These are phyloP conservation scores for Phellinidium pouzarii DNA, from an alignment of 1,284 basidiomycete species.

Conservation along the genomic window DNA sequence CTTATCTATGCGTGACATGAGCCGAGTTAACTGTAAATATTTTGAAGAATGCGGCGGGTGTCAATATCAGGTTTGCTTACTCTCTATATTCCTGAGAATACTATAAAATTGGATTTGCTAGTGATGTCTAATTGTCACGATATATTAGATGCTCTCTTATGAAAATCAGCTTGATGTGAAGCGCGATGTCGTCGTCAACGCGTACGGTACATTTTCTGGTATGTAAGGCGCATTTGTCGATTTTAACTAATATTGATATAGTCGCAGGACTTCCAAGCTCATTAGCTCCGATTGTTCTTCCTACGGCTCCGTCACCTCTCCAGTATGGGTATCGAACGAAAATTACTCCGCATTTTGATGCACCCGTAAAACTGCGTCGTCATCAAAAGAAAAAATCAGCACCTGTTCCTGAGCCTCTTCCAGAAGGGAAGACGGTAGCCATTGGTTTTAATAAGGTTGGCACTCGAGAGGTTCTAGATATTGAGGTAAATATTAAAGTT, in stretches of 20 bases:
- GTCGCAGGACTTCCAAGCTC: slow-evolving; percentile 46
- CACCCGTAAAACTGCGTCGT: slow-evolving; percentile 48
- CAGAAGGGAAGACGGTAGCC: slow-evolving; percentile 46
- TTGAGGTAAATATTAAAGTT: slow-evolving; percentile 53
- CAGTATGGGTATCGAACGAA: slow-evolving; percentile 95
- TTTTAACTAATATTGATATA: not conserved
- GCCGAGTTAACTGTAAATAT: slow-evolving; percentile 70
- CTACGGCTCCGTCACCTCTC: slow-evolving; percentile 81
- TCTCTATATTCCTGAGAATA: not conserved
- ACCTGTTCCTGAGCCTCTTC: slow-evolving; percentile 21
- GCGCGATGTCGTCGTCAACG: slow-evolving; percentile 79
- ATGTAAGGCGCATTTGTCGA: slow-evolving; percentile 20
- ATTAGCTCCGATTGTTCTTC: slow-evolving; percentile 59
- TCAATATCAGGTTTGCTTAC: slow-evolving; percentile 58
- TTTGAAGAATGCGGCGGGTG: slow-evolving; percentile 80
- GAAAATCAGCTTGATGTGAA: slow-evolving; percentile 84
- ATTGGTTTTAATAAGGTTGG: slow-evolving; percentile 91
- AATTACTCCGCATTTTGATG: slow-evolving; percentile 94
- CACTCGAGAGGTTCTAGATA: slow-evolving; percentile 77
- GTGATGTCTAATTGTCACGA: slow-evolving; percentile 1
- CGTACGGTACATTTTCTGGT: slow-evolving; percentile 78
- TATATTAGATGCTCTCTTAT: slow-evolving; percentile 76
- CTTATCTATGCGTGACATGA: slow-evolving; percentile 56
- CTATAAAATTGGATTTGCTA: not conserved
- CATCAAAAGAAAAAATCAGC: slow-evolving; percentile 32